Evolutionary conservation across 208 protist species (phyloP).

Genomic region (Trypanosoma vivax): DNA sequence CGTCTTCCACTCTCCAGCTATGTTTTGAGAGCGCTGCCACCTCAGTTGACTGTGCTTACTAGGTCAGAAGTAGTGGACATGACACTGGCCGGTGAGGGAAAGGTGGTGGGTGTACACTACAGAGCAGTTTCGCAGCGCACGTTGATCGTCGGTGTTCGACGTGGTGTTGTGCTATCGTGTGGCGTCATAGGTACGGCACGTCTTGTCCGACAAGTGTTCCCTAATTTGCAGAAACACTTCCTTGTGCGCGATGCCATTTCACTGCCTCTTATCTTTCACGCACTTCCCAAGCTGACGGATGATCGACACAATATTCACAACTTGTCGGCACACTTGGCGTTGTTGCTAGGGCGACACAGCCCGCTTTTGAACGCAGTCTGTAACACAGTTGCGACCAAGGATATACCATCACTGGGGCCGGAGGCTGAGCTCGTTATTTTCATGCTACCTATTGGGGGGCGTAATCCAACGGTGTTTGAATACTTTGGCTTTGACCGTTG

Average conservation of each 20-base stretch:
- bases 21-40: slow-evolving; percentile 6
- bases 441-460: slow-evolving; percentile 59
- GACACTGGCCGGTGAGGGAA: slow-evolving; percentile 7
- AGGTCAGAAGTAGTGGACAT: slow-evolving; percentile 8
- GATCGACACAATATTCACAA: slow-evolving; percentile 40
- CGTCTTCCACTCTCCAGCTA: slow-evolving; percentile 39
- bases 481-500: slow-evolving; percentile 56
- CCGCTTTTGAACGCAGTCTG: slow-evolving; percentile 41
- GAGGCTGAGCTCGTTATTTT: slow-evolving; percentile 44
- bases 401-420: slow-evolving; percentile 28
- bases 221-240: slow-evolving; percentile 9
- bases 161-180: slow-evolving; percentile 49
- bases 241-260: slow-evolving; percentile 50
- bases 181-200: slow-evolving; percentile 44
- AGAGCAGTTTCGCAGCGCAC: neutral
- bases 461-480: slow-evolving; percentile 36
- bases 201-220: slow-evolving; percentile 28
- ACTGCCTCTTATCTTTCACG: slow-evolving; percentile 22
- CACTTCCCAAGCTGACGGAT: slow-evolving; percentile 27
- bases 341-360: slow-evolving; percentile 40
- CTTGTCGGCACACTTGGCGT: slow-evolving; percentile 21
- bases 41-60: slow-evolving; percentile 2
- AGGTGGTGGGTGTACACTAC: slow-evolving; percentile 8
- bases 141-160: slow-evolving; percentile 10
- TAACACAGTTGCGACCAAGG: slow-evolving; percentile 41